These are phyloP conservation scores for Petrea volubilis DNA, from an alignment of 257 asterid species.

Conservation along the genomic window DNA sequence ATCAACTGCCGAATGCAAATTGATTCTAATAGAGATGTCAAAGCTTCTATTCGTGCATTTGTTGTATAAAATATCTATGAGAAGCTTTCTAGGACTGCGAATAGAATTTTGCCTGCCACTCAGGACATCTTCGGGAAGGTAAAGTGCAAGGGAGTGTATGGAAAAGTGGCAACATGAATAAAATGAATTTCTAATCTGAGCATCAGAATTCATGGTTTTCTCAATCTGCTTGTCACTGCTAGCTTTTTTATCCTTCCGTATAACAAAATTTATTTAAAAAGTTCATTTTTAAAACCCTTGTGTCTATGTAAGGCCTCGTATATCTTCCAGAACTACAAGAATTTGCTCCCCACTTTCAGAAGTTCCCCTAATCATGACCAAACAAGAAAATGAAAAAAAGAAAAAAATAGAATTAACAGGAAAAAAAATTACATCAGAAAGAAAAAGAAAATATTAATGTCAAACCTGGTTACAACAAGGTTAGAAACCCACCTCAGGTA, in stretches of 20 bases:
- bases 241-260: background rate
- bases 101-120: background rate
- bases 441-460: background rate
- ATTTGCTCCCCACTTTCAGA: slow-evolving; percentile 2
- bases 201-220: slow-evolving; percentile 1
- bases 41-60: background rate
- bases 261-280: background rate
- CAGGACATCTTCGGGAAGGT: background rate
- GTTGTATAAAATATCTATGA: background rate
- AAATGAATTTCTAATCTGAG: background rate
- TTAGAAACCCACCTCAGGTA: slow-evolving; percentile 74
- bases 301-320: background rate
- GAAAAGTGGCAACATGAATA: background rate
- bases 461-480: slow-evolving; percentile 12
- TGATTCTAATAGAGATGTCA: background rate
- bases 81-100: background rate
- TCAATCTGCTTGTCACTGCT: background rate
- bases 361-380: background rate
- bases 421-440: background rate
- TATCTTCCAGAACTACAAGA: slow-evolving; percentile 1
- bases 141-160: background rate
- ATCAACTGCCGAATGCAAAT: background rate
- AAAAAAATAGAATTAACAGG: background rate
- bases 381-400: background rate
- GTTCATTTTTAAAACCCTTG: background rate